These are phyloP conservation scores for Curvularia lunata DNA, from an alignment of 2,329 filamentous ascomycete genomes.

Conservation along the genomic window DNA sequence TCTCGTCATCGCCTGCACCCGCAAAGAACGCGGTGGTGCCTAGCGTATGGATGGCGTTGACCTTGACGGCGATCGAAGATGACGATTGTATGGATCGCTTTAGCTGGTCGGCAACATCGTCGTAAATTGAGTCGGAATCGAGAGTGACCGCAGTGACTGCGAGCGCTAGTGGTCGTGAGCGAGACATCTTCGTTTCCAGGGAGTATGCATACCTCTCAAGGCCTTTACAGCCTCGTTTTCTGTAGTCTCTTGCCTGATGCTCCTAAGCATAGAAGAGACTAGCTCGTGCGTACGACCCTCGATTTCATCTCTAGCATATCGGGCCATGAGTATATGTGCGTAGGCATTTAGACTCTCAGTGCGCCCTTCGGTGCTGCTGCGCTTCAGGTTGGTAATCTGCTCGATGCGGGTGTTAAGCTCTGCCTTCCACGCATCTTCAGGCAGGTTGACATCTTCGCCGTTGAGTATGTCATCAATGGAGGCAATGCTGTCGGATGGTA, in stretches of 20 bases:
- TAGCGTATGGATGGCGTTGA: conserved; percentile 74
- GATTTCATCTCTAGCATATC: conserved; percentile 70
- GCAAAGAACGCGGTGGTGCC: conserved; percentile 76
- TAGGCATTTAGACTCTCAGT: conserved; percentile 69
- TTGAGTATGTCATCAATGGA: conserved; percentile 70
- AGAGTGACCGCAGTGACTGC: conserved; percentile 72
- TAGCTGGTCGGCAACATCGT: conserved; percentile 63
- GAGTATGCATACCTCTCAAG: conserved; percentile 60
- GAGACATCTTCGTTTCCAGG: neutral
- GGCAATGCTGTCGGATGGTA: conserved; percentile 56
- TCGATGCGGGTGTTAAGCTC: conserved; percentile 70
- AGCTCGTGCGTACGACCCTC: conserved; percentile 66
- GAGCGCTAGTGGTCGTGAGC: conserved; percentile 58
- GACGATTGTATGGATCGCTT: conserved; percentile 71
- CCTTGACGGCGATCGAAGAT: conserved; percentile 68
- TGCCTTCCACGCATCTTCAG: conserved; percentile 64
- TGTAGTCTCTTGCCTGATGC: conserved; percentile 71
- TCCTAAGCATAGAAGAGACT: conserved; percentile 69
- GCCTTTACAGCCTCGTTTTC: conserved; percentile 73
- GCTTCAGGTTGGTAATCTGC: conserved; percentile 77
- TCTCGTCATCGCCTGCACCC: conserved; percentile 71
- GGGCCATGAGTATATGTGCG: conserved; percentile 69
- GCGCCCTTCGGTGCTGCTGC: conserved; percentile 73
- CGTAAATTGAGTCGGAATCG: conserved; percentile 70
- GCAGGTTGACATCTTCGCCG: conserved; percentile 57